Conservation (phyloP, 768 basidiomycete species). For the Boletus rubroflammeus region DNA sequence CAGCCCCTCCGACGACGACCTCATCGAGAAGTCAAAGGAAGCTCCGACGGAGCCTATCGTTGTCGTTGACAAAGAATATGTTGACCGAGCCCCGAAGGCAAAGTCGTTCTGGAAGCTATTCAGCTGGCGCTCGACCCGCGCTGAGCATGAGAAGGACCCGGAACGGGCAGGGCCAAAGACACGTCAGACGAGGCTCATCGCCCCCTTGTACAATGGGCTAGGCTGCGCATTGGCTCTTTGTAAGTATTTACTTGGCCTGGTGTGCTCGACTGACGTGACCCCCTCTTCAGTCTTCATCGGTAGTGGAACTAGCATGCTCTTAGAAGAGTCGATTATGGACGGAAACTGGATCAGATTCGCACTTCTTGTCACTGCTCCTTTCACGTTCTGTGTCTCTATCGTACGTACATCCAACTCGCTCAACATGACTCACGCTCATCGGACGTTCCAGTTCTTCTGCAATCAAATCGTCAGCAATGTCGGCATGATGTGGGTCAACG, state of each 20-base stretch:
- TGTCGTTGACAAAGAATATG: constrained; percentile 2
- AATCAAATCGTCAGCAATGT: constrained; percentile 64
- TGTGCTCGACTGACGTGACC: constrained; percentile 1
- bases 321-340: constrained; percentile 70
- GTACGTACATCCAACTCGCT: constrained; percentile 38
- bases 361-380: constrained; percentile 61
- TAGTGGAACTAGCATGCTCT: constrained; percentile 52
- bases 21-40: constrained; percentile 45
- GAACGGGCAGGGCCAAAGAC: constrained; percentile 48
- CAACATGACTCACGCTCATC: background rate
- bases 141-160: constrained; percentile 37
- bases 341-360: constrained; percentile 58
- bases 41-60: constrained; percentile 12
- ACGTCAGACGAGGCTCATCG: constrained; percentile 58
- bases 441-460: constrained; percentile 58
- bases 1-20: constrained; percentile 50
- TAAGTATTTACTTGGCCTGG: constrained; percentile 31
- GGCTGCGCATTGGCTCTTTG: constrained; percentile 65
- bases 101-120: constrained; percentile 24
- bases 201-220: constrained; percentile 70
- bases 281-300: constrained; percentile 58
- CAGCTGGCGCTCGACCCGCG: constrained; percentile 48
- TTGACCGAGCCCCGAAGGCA: background rate
- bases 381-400: constrained; percentile 72
- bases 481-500: constrained; percentile 53